phyloP scores from a whole-genome alignment of 2,329 filamentous ascomycete genomes.

The Chrysoporthe puriensis region DNA sequence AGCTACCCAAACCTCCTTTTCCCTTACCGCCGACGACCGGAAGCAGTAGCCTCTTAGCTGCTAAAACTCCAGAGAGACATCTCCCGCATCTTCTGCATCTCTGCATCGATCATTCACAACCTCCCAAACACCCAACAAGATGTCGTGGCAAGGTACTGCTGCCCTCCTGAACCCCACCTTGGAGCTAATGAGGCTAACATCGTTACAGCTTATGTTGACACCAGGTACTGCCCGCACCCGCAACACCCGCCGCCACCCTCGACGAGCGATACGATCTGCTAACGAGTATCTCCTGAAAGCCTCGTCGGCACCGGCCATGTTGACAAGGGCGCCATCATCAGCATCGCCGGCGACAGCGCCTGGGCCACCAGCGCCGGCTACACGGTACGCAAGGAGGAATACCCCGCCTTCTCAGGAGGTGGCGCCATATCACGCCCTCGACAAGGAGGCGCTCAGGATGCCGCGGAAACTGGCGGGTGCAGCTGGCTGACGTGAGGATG shows the following conservation, averaged over 20 bases:
- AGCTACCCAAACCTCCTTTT: conserved; percentile 15
- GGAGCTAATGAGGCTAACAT: conserved; percentile 37
- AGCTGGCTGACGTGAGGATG: conserved; percentile 16
- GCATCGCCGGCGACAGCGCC: conserved; percentile 75
- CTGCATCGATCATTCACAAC: conserved; percentile 26
- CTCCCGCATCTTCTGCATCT: conserved; percentile 17
- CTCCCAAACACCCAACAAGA: conserved; percentile 43
- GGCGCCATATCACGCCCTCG: neutral
- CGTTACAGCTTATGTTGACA: conserved; percentile 53
- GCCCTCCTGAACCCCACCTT: conserved; percentile 34
- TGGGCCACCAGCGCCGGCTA: conserved; percentile 77
- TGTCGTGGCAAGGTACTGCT: conserved; percentile 75
- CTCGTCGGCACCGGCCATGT: conserved; percentile 78
- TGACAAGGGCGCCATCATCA: conserved; percentile 85
- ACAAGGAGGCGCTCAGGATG: conserved; percentile 1
- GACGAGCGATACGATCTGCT: conserved; percentile 15
- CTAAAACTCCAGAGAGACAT: conserved; percentile 6
- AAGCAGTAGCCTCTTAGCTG: conserved; percentile 10
- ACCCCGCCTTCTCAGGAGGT: conserved; percentile 15
- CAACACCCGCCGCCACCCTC: conserved; percentile 13
- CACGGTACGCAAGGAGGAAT: conserved; percentile 56
- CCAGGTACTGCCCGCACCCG: conserved; percentile 45
- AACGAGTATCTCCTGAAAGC: conserved; percentile 50
- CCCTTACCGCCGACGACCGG: conserved; percentile 14
- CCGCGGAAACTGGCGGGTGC: neutral